Percentiles rank a stretch among this genome's conserved stretches.
Evolutionary conservation across 345 rosid species (phyloP).

Genomic region (Populus simonii): DNA sequence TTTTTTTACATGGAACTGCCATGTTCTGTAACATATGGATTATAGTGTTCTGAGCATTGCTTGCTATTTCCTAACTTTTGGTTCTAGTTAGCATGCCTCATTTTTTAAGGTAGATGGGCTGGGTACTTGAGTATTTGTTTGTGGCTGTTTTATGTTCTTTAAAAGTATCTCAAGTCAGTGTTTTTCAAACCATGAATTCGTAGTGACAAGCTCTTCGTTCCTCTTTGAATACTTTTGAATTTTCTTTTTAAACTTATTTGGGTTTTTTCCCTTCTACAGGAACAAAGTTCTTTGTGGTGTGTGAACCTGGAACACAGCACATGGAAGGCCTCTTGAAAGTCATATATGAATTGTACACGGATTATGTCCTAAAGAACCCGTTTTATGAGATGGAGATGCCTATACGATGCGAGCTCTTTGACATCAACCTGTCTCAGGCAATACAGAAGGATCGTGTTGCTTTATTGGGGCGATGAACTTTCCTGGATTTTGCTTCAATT

Average conservation of each 20-base stretch:
- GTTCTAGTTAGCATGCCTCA: no score
- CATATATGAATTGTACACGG: constrained; percentile 85
- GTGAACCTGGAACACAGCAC: constrained; percentile 79
- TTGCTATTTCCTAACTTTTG: no score
- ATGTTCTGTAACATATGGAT: no score
- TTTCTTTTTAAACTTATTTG: background rate
- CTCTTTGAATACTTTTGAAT: background rate
- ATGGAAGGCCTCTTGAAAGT: constrained; percentile 80
- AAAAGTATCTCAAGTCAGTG: no score
- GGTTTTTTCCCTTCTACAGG: constrained; percentile 37
- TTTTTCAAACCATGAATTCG: no score
- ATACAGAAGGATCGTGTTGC: constrained; percentile 82
- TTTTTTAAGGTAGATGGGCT: no score
- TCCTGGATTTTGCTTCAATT: background rate
- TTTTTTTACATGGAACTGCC: no score
- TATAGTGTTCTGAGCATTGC: no score
- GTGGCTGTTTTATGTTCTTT: no score
- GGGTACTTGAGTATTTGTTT: no score
- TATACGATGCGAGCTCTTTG: constrained; percentile 94
- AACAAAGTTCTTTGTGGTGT: constrained; percentile 92
- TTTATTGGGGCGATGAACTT: constrained; percentile 51
- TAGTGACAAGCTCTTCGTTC: no score
- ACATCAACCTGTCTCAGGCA: constrained; percentile 72
- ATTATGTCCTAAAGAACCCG: constrained; percentile 91
- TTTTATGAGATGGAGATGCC: constrained; percentile 99